Conservation (phyloP, 2,329 filamentous ascomycete genomes). For the Lachnellula subtilissima region DNA sequence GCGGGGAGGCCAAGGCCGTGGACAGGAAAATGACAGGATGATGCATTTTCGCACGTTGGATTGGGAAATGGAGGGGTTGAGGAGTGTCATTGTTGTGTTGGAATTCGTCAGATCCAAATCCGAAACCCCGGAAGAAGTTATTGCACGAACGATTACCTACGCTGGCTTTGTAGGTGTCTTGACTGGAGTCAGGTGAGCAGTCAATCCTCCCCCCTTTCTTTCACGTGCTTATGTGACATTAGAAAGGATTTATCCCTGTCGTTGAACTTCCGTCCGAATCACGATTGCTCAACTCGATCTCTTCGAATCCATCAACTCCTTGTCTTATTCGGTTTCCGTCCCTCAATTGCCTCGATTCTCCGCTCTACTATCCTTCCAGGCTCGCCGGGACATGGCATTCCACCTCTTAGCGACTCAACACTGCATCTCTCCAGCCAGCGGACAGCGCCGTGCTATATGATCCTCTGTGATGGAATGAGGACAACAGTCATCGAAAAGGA, state of each 20-base stretch:
- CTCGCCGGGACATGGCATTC: constrained; percentile 1
- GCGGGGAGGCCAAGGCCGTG: constrained; percentile 10
- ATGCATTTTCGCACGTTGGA: constrained; percentile 51
- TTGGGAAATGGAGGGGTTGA: constrained; percentile 41
- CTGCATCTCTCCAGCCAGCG: constrained; percentile 33
- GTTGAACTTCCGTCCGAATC: constrained; percentile 47
- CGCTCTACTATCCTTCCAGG: constrained; percentile 32
- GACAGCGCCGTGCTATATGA: constrained; percentile 53
- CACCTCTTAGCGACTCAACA: constrained; percentile 15
- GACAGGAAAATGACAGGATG: constrained; percentile 32
- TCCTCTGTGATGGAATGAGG: constrained; percentile 45
- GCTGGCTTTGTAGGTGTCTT: constrained; percentile 47
- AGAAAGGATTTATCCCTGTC: constrained; percentile 42
- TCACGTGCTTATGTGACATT: neutral
- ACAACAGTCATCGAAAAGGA: constrained; percentile 54
- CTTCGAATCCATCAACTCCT: constrained; percentile 45
- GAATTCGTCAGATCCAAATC: constrained; percentile 34
- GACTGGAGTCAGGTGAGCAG: constrained; percentile 42
- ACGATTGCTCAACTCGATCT: constrained; percentile 38
- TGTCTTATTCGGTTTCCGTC: constrained; percentile 49
- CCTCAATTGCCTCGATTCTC: constrained; percentile 48
- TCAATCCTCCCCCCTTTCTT: neutral
- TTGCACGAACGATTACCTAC: constrained; percentile 46
- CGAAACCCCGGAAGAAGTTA: constrained; percentile 31
- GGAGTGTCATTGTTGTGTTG: constrained; percentile 35